Evolutionary conservation across 2,329 filamentous ascomycete species (phyloP), one percentile per base, ranked within the genome.

Genomic region (Penicillium sp.): DNA sequence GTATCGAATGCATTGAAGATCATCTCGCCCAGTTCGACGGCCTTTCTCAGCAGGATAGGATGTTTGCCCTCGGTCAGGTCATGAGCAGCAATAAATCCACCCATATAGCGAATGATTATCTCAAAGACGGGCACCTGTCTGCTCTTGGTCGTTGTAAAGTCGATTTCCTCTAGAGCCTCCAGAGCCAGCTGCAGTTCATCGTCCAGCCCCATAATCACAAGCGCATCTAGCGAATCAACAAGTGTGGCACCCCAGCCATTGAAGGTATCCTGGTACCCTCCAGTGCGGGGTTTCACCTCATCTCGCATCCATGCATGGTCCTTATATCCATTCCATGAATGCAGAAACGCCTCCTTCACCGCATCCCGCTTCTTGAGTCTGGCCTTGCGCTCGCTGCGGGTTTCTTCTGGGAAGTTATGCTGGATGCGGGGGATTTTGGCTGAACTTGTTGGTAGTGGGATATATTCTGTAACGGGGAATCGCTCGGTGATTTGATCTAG

Each of bases 201-300:
- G 62, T 83, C 83, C 69, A 96, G 71, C 9, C 85, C 90, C 83
- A 93, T 91, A 65, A 96, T 93, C 85, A 90, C 91, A 2, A 96
- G 80, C 0, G 91, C 91, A 71, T 96, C 91, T 40, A 93, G 78
- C 1, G 85, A 82, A 77, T 96, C 92, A 4, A 96, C 89, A 58
- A 96, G 73, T 0, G 92, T 95, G 19, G 92, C 92, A 37, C 89
- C 90, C 92, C 92, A 96, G 50, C 89, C 91, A 67, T 91, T 93
- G 74, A 97, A 97, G 0, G 91, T 89, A 68, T 96, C 89, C n/a
- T 85, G 84, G 62, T 81, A 85, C 15, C 78, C 78, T 41, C 87
- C 87, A 55, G 85, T 85, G 6, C 93, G 80, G 1, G 94, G 94
- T 23, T 78, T 83, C 15, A 97, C 78, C 77, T 97, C 94, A 71